Evolutionary conservation across 2,329 filamentous ascomycete species (phyloP), one percentile per base, ranked within the genome.

Genomic region (Dactylellina cionopaga): DNA sequence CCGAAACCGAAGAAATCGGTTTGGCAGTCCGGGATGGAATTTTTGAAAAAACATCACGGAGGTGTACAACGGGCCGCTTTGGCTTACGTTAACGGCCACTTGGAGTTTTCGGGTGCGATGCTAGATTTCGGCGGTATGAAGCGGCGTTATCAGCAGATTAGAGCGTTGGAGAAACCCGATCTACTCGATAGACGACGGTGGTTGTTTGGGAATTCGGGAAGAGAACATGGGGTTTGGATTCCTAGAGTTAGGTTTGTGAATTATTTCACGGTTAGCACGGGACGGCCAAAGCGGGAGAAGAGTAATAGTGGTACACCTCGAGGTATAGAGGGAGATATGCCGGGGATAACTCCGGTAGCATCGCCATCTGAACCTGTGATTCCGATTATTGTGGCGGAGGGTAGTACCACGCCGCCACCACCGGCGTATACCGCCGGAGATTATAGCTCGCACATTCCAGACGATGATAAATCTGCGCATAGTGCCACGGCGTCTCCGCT

Each of bases 231-330:
- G 9, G 52, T 54, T 17, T 65, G 35, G 19, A 74, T 78, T 19
- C 81, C 83, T 41, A 74, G 89, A 56, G 86, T 95, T 9, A 85
- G 92, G 13, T 96, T 96, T 77, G 84, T 92, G 65, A 96, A 96
- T 78, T 96, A 96, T 79, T 96, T 94, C 78, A 96, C 92, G 0
- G 86, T 90, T n/a, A 92, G 90, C 75, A 89, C 90, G 7, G 92
- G 92, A 2, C 84, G 87, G 68, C 84, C 85, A 1, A 92, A 90
- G 76, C 79, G 80, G 62, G 47, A 65, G 35, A 58, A 60, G 27
- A 41, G 49, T 4, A 37, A 63, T 2, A n/a, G n/a, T n/a, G n/a
- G n/a, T n/a, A n/a, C n/a, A n/a, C n/a, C n/a, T n/a, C n/a, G n/a
- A n/a, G n/a, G n/a, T n/a, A n/a, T n/a, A n/a, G n/a, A n/a, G n/a